Evolutionary conservation across 1,284 basidiomycete genomes (phyloP).

Genomic region (Lentinula novae-zelandiae): DNA sequence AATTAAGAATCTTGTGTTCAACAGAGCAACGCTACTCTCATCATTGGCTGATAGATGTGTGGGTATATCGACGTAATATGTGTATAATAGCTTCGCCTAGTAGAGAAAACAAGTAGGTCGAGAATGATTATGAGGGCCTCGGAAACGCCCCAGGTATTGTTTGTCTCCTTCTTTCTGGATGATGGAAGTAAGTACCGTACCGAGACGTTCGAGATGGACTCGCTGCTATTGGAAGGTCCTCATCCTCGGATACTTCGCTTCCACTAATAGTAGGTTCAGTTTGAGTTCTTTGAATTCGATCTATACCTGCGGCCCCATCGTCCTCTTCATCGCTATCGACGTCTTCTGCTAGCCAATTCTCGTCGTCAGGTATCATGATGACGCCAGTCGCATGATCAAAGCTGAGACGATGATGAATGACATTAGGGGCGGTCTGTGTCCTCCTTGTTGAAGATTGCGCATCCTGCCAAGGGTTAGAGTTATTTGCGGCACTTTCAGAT

Average conservation of each 20-base stretch:
- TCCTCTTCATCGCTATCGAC: slow-evolving; percentile 33
- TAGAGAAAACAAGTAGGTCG: too few species aligned
- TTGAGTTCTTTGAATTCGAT: slow-evolving; percentile 1
- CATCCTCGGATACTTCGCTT: slow-evolving; percentile 6
- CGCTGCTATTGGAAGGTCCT: slow-evolving; percentile 15
- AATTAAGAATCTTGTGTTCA: too few species aligned
- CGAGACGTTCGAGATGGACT: slow-evolving; percentile 33
- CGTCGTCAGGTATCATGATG: slow-evolving; percentile 79
- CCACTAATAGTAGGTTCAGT: not conserved
- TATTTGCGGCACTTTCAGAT: slow-evolving; percentile 12
- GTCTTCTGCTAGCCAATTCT: slow-evolving; percentile 60
- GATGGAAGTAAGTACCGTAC: slow-evolving; percentile 73
- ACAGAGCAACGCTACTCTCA: too few species aligned
- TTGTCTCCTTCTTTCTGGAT: slow-evolving; percentile 63
- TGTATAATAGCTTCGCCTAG: too few species aligned
- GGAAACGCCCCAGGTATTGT: slow-evolving; percentile 53
- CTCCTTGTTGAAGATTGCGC: slow-evolving; percentile 17
- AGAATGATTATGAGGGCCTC: not conserved
- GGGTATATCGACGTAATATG: too few species aligned
- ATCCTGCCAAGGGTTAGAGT: slow-evolving; percentile 57
- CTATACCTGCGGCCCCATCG: slow-evolving; percentile 17
- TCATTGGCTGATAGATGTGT: too few species aligned
- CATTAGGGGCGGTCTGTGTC: slow-evolving; percentile 17
- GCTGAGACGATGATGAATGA: slow-evolving; percentile 59
- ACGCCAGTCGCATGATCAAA: slow-evolving; percentile 80